phyloP scores from a whole-genome alignment of 331 rosid genomes.

The Dryas integrifolia region DNA sequence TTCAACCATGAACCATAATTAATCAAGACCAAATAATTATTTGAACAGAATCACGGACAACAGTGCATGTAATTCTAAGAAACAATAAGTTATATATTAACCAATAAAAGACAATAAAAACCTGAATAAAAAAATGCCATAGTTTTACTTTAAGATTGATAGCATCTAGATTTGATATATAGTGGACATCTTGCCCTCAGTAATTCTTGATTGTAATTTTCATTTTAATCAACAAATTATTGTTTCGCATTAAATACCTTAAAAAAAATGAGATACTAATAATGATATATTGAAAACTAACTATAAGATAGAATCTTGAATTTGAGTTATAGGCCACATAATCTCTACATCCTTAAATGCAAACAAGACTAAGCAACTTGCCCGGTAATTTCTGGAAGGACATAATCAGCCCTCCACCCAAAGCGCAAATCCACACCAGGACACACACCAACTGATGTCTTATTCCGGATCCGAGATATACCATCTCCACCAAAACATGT shows the following conservation, averaged over 20 bases:
- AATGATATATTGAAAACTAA: constrained; percentile 6
- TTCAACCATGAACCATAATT: constrained; percentile 12
- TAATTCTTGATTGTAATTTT: not conserved
- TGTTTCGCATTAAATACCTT: not conserved
- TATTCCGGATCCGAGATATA: constrained; percentile 74
- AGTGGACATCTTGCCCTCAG: not conserved
- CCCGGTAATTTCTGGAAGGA: constrained; percentile 93
- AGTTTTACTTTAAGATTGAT: not conserved
- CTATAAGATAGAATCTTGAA: not conserved
- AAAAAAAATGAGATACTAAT: not conserved
- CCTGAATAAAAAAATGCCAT: no score
- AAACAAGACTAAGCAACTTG: constrained; percentile 39
- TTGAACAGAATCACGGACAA: not conserved
- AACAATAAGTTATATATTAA: not conserved
- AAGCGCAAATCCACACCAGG: constrained; percentile 87
- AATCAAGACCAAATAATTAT: not conserved
- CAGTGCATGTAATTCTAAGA: not conserved
- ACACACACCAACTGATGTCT: constrained; percentile 70
- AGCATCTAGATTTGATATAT: not conserved
- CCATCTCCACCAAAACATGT: constrained; percentile 97
- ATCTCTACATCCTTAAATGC: constrained; percentile 9
- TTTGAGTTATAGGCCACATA: not conserved
- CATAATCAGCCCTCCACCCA: constrained; percentile 95
- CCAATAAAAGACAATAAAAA: not conserved
- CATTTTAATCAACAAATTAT: not conserved